phyloP scores from a whole-genome alignment of 73 alveolate species.

The Paramecium primaurelia region DNA sequence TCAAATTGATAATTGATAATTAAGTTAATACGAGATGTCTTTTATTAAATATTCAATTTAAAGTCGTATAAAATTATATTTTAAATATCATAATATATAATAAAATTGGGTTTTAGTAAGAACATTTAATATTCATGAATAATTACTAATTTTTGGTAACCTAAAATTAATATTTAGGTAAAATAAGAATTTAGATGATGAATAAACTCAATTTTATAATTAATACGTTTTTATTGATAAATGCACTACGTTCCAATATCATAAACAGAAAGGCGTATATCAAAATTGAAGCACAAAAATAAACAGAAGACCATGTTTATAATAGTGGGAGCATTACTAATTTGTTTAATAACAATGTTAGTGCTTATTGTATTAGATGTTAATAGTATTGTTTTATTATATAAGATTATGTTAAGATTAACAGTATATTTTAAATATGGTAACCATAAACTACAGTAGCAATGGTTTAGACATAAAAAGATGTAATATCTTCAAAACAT shows the following conservation, averaged over 20 bases:
- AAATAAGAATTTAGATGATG: background rate
- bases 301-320: background rate
- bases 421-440: background rate
- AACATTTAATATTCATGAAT: background rate
- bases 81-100: background rate
- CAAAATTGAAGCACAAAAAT: slow-evolving; percentile 1
- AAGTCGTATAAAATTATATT: background rate
- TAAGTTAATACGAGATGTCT: background rate
- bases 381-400: background rate
- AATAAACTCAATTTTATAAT: background rate
- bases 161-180: background rate
- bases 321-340: background rate
- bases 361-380: background rate
- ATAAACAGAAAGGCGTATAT: background rate
- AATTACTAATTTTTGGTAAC: background rate
- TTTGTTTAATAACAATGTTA: background rate
- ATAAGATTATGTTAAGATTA: background rate
- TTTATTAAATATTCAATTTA: too few relatives aligned
- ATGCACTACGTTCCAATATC: background rate
- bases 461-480: background rate
- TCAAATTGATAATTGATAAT: background rate
- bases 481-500: background rate
- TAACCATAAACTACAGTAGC: background rate
- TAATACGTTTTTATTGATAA: slow-evolving; percentile 7
- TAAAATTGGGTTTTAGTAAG: background rate